A percentile compares a stretch with the other conserved stretches of the same genome.
Evolutionary conservation across 495 filamentous ascomycete genomes (phyloP).

Genomic region (Penicillium salamii): DNA sequence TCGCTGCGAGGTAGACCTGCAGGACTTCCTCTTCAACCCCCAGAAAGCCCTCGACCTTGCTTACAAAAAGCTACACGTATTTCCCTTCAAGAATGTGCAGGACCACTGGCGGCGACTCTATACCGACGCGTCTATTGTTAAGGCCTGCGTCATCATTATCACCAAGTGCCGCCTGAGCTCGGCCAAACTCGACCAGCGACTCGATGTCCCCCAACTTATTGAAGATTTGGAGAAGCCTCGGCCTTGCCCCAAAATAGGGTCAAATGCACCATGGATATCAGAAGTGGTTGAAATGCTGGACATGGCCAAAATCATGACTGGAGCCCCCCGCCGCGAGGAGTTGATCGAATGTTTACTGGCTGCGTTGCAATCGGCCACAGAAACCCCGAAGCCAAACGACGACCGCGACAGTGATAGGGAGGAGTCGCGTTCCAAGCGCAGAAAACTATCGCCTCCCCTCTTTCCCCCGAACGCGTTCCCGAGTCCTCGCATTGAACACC

Average conservation of each 20-base stretch:
- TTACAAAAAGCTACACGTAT: conserved; percentile 68
- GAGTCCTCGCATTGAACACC: conserved; percentile 31
- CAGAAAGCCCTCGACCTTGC: conserved; percentile 42
- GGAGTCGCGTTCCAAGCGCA: conserved; percentile 22
- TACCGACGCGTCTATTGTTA: conserved; percentile 71
- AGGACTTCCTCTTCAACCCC: conserved; percentile 31
- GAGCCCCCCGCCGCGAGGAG: conserved; percentile 61
- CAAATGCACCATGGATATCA: conserved; percentile 29
- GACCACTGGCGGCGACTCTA: conserved; percentile 73
- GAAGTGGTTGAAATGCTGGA: conserved; percentile 67
- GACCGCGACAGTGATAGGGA: not conserved
- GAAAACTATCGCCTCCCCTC: conserved; percentile 35
- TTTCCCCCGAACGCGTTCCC: conserved; percentile 38
- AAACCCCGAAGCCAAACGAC: not conserved
- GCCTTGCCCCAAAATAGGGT: conserved; percentile 2
- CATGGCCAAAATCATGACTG: conserved; percentile 77
- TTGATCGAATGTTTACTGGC: conserved; percentile 51
- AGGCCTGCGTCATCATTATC: conserved; percentile 46
- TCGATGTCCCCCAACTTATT: conserved; percentile 13
- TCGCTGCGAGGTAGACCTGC: conserved; percentile 25
- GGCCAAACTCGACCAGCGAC: not conserved
- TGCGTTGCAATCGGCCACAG: conserved; percentile 27
- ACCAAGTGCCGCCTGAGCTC: conserved; percentile 14
- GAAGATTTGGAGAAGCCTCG: conserved; percentile 6
- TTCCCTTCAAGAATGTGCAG: conserved; percentile 72